These are phyloP conservation scores for Strombidium stylifer DNA, from an alignment of 73 alveolate species.

Conservation along the genomic window DNA sequence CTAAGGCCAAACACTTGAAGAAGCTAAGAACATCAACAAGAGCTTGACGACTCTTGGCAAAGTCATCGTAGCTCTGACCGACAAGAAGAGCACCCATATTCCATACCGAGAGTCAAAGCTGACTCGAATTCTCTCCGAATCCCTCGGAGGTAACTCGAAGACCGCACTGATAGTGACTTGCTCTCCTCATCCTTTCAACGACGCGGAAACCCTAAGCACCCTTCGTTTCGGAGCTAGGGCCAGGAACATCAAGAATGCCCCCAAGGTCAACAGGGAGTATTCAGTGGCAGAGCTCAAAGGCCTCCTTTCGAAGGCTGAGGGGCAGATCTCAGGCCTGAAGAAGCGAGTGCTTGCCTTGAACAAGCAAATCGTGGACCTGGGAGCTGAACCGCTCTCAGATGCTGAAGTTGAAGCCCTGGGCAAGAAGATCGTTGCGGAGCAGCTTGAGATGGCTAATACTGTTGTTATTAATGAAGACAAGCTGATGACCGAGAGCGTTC, in stretches of 20 bases:
- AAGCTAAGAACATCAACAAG: conserved; percentile 80
- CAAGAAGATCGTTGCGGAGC: too few relatives aligned
- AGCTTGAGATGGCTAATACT: too few relatives aligned
- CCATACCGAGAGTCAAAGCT: conserved; percentile 82
- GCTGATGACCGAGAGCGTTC: background rate
- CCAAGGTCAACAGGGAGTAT: conserved; percentile 76
- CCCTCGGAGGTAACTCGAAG: conserved; percentile 89
- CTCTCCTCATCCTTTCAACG: conserved; percentile 74
- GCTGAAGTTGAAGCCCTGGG: conserved; percentile 3
- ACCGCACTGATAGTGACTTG: conserved; percentile 84
- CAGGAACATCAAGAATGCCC: conserved; percentile 78
- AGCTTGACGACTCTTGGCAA: conserved; percentile 66
- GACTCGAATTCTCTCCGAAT: conserved; percentile 77
- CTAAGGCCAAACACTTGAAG: conserved; percentile 69
- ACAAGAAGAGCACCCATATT: conserved; percentile 67
- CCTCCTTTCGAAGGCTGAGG: conserved; percentile 40
- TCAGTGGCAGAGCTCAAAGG: conserved; percentile 73
- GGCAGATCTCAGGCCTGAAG: conserved; percentile 6
- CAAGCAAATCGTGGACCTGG: conserved; percentile 17
- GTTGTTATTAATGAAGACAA: conserved; percentile 10
- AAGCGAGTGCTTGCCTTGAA: conserved; percentile 22
- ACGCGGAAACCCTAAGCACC: conserved; percentile 69
- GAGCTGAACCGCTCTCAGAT: conserved; percentile 34
- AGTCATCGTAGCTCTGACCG: conserved; percentile 76
- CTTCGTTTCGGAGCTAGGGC: conserved; percentile 81